Evolutionary conservation across 805 yeast genomes (phyloP), one percentile per base, ranked within the genome.

Genomic region (Sungouiozyma intestinalis): DNA sequence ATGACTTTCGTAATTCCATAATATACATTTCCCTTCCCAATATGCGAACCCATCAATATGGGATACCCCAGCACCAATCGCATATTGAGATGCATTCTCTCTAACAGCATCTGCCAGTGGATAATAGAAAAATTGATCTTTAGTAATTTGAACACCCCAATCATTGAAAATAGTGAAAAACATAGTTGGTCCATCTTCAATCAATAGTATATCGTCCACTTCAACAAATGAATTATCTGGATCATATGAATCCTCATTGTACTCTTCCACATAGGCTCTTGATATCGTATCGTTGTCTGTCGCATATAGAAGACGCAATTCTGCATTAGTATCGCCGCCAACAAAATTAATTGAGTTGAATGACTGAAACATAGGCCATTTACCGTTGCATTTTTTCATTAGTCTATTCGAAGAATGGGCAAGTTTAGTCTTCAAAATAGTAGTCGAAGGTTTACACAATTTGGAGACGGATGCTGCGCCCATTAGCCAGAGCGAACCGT

Each of bases 1-100:
- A 4, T 35, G 36, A 14, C 38, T 39, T 9, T 33, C 38, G 14
- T 32, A 20, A 40, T 49, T 53, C 58, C 58, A 53, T n/a, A 52
- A 15, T 3, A 53, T 38, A 2, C 52, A 35, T 17, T 32, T 42
- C 3, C 40, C 35, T 3, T 39, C 42, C 15, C 33, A 39, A 29
- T 40, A 35, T 3, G 48, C 24, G 1, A 37, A 46, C 1, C 52
- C 53, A 15, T 47, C 47, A 6, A 52, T 46, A 27, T 36, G 29
- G 11, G 29, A 24, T 24, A 24, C 6, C 24, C 11, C 18, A 14
- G 11, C 16, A 43, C 43, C 1, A 38, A 36, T n/a, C 35, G 38
- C 7, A 51, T 45, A 35, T 57, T 55, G 9, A 55, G 16, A 14
- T 27, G 42, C 46, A 46, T 2, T 38, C 3, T 39, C 42, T 14